Evolutionary conservation across 805 yeast genomes (phyloP).

Genomic region (Blastobotrys chiropterorum): DNA sequence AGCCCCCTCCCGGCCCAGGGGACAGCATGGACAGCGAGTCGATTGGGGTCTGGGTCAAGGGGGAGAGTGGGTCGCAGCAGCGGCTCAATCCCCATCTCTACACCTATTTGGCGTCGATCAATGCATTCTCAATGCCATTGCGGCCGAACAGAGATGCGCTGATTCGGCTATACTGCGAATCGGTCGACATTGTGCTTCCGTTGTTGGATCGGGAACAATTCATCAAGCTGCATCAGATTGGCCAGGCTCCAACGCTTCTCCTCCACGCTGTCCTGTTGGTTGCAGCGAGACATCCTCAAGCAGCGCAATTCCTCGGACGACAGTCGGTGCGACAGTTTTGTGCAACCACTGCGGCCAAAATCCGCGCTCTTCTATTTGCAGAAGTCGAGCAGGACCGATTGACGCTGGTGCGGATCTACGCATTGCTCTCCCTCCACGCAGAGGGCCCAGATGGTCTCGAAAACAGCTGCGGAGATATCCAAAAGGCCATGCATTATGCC

Average conservation of each 20-base stretch:
- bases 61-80: conserved; percentile 24
- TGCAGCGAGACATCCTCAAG: conserved; percentile 37
- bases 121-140: conserved; percentile 36
- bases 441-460: conserved; percentile 37
- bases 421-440: conserved; percentile 34
- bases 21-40: conserved; percentile 17
- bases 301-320: conserved; percentile 25
- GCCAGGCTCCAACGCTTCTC: conserved; percentile 36
- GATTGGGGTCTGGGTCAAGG: conserved; percentile 33
- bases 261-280: conserved; percentile 39
- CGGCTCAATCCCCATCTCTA: conserved; percentile 28
- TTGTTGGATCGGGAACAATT: conserved; percentile 37
- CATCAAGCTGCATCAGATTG: conserved; percentile 32
- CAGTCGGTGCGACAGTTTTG: conserved; percentile 31
- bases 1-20: background rate
- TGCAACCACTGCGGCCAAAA: conserved; percentile 29
- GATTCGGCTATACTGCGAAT: conserved; percentile 35
- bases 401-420: conserved; percentile 33
- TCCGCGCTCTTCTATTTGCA: conserved; percentile 34
- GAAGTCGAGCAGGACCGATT: conserved; percentile 36
- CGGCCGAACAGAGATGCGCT: conserved; percentile 30
- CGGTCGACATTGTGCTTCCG: conserved; percentile 38
- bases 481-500: conserved; percentile 36
- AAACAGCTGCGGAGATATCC: conserved; percentile 33
- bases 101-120: conserved; percentile 31